These are phyloP conservation scores for Dryadomyces quercivorus DNA, from an alignment of 2,329 filamentous ascomycete species.

Conservation along the genomic window DNA sequence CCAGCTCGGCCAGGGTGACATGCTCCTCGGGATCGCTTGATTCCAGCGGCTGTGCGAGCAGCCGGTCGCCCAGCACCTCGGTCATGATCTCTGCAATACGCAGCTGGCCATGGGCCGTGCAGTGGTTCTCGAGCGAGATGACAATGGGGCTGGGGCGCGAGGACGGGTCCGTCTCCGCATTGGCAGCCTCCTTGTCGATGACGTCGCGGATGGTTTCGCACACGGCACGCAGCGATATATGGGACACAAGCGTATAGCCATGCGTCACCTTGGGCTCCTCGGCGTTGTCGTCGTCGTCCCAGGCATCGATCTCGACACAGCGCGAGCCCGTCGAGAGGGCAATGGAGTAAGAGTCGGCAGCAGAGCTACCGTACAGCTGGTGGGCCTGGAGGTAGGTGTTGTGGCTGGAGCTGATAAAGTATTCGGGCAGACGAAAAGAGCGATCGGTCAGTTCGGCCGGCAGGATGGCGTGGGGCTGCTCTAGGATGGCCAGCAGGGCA, in stretches of 20 bases:
- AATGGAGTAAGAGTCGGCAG: slow-evolving; percentile 49
- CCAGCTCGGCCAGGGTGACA: slow-evolving; percentile 38
- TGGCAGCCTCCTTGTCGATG: slow-evolving; percentile 40
- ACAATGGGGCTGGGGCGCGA: slow-evolving; percentile 35
- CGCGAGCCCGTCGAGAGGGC: slow-evolving; percentile 50
- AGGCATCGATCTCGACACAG: slow-evolving; percentile 42
- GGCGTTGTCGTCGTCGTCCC: slow-evolving; percentile 29
- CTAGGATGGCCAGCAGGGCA: slow-evolving; percentile 38
- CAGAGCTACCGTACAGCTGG: slow-evolving; percentile 53
- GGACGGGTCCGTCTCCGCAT: slow-evolving; percentile 29
- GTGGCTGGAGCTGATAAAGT: slow-evolving; percentile 62
- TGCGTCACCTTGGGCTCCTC: slow-evolving; percentile 48
- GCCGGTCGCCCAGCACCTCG: slow-evolving; percentile 45
- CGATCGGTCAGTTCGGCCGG: slow-evolving; percentile 42
- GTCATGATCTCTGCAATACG: slow-evolving; percentile 48
- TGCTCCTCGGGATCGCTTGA: slow-evolving; percentile 41
- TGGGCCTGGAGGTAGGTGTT: slow-evolving; percentile 62
- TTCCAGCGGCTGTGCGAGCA: slow-evolving; percentile 44
- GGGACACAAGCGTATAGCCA: slow-evolving; percentile 25
- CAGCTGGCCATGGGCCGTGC: slow-evolving; percentile 39
- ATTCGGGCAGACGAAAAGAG: slow-evolving; percentile 51
- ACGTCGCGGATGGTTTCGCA: slow-evolving; percentile 34
- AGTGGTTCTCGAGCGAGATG: slow-evolving; percentile 30
- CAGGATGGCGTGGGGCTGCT: slow-evolving; percentile 44
- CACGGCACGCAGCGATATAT: slow-evolving; percentile 18